phyloP scores from a whole-genome alignment of 108 stramenopile genomes.

The Skeletonema menzelii region DNA sequence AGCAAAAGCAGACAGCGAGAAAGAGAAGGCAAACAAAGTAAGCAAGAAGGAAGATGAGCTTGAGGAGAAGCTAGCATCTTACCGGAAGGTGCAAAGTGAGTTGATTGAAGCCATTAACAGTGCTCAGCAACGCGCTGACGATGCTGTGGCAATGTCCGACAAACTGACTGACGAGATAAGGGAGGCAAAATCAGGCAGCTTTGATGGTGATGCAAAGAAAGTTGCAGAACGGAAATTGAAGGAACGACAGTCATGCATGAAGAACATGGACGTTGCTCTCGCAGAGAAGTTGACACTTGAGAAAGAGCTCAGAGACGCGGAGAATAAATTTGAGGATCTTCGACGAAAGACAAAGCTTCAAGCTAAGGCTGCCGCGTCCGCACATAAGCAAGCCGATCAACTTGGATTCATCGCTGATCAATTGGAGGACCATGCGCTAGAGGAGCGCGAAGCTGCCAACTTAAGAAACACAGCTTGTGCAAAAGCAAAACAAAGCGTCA shows the following conservation, averaged over 20 bases:
- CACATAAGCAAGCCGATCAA: slow-evolving; percentile 66
- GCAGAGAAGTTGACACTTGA: slow-evolving; percentile 40
- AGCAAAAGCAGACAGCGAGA: slow-evolving; percentile 59
- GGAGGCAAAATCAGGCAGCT: slow-evolving; percentile 30
- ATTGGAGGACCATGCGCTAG: slow-evolving; percentile 77
- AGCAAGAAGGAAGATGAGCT: slow-evolving; percentile 66
- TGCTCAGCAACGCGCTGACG: slow-evolving; percentile 45
- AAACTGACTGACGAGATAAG: slow-evolving; percentile 65
- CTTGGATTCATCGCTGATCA: slow-evolving; percentile 64
- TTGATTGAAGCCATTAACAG: slow-evolving; percentile 41
- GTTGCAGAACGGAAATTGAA: slow-evolving; percentile 12
- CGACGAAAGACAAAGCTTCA: slow-evolving; percentile 59
- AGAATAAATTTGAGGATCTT: slow-evolving; percentile 56
- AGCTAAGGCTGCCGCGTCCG: slow-evolving; percentile 60
- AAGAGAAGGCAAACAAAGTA: slow-evolving; percentile 62
- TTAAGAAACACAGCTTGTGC: slow-evolving; percentile 61
- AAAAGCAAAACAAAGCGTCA: slow-evolving; percentile 60
- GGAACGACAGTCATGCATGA: slow-evolving; percentile 44
- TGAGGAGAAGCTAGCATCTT: slow-evolving; percentile 47
- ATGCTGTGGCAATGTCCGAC: slow-evolving; percentile 53
- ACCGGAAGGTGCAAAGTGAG: slow-evolving; percentile 46
- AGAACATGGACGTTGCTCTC: slow-evolving; percentile 44
- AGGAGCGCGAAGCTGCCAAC: slow-evolving; percentile 82
- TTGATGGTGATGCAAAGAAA: slow-evolving; percentile 55
- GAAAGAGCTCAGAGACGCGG: slow-evolving; percentile 22